Percentiles rank a stretch among this genome's conserved stretches.
Conservation (phyloP, 1,139 yeast genomes). For the Entelexis sorbosivorans region DNA sequence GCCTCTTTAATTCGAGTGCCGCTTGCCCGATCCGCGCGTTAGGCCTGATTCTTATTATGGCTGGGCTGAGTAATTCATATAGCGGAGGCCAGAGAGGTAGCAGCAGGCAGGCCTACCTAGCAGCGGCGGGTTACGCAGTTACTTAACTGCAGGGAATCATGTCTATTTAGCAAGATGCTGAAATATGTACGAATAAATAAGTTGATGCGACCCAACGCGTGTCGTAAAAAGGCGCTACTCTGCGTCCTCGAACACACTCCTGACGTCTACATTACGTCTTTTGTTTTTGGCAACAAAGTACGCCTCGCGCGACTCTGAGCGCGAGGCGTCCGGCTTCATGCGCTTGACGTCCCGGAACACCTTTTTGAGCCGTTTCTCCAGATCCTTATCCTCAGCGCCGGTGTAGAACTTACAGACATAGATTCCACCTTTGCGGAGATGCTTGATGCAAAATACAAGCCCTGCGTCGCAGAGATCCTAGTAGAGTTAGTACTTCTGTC, state of each 20-base stretch:
- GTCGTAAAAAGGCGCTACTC: neutral
- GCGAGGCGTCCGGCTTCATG: conserved; percentile 50
- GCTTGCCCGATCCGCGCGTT: neutral
- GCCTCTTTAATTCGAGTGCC: neutral
- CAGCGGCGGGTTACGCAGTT: too few species aligned
- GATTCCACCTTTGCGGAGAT: conserved; percentile 57
- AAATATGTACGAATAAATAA: neutral
- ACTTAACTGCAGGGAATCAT: too few species aligned
- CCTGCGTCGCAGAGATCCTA: conserved; percentile 89
- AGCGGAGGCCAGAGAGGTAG: too few species aligned
- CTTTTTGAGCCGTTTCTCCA: conserved; percentile 46
- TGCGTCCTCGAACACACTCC: conserved; percentile 9
- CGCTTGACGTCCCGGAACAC: conserved; percentile 51
- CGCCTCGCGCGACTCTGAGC: conserved; percentile 54
- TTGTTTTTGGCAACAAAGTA: conserved; percentile 50
- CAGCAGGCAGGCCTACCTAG: too few species aligned
- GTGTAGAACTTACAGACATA: conserved; percentile 63
- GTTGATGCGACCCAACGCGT: neutral
- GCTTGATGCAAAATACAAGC: conserved; percentile 56
- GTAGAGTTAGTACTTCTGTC: conserved; percentile 10
- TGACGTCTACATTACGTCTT: conserved; percentile 2
- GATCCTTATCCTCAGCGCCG: conserved; percentile 54
- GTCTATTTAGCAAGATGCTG: too few species aligned
- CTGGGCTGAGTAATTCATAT: neutral
- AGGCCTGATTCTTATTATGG: too few species aligned